Base-by-base conservation (phyloP, 2,329 filamentous ascomycete genomes). In the Ophiostoma novo-ulmi region DNA sequence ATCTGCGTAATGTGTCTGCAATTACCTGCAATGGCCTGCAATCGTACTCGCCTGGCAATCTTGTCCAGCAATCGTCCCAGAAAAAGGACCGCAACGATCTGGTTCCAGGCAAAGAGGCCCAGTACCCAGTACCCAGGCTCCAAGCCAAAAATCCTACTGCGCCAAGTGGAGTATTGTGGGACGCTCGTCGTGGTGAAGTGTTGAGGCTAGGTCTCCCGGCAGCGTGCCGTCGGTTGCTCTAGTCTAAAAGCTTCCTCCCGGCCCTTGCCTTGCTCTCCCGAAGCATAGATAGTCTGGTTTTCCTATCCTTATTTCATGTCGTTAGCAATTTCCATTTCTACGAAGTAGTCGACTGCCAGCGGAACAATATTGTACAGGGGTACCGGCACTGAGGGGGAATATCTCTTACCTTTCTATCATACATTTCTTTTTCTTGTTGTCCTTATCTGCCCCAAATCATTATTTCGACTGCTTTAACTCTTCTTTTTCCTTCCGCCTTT, bases 211-310 rank as follows among this genome's bases (percentile, higher is more conserved):
- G n/a, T 26, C 38, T 67, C 67, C 67, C 71, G 71, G 69, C 38
- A 38, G 68, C 64, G 68, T 73, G 71, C 72, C 72, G 72, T 67
- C 69, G 69, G 67, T 36, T 68, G 39, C 65, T 52, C 70, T 55
- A 66, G 69, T 61, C n/a, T 36, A 64, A 69, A 67, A 64, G 55
- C 71, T 66, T 69, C 70, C 68, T 65, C 63, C 41, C 71, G 70
- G 70, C 69, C 61, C 70, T 71, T 71, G 68, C 48, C 69, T 72
- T 48, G 41, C 39, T 26, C 41, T 70, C 61, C 69, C 67, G 69
- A 70, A 65, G 36, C 41, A 41, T 22, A 26, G 41, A 64, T 69
- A 35, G 52, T 70, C 39, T 26, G 35, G 20, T 66, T 66, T n/a
- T 22, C 17, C 38, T 41, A 8, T 44, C 26, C 55, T n/a, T 44